Evolutionary conservation across 1,284 basidiomycete genomes (phyloP).

Genomic region (Rhodotorula glutinis): DNA sequence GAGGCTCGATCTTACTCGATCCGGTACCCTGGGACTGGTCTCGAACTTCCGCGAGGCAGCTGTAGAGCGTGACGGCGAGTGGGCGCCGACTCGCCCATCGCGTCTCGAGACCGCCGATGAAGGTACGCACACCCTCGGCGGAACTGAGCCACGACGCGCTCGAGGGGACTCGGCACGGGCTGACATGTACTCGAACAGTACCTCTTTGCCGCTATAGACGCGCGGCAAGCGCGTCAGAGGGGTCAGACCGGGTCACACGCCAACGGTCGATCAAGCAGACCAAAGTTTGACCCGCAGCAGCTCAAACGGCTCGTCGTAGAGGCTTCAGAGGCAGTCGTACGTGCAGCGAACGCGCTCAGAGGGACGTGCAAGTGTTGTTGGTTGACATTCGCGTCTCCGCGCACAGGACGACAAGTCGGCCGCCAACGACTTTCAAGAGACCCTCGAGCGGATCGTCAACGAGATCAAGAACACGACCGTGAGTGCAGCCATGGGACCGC

Average conservation of each 20-base stretch:
- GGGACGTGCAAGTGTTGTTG: not conserved
- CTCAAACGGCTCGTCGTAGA: slow-evolving; percentile 41
- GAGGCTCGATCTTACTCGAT: too few species aligned
- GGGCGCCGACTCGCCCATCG: not conserved
- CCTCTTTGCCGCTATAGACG: slow-evolving; percentile 41
- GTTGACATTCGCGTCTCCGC: not conserved
- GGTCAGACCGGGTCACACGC: not conserved
- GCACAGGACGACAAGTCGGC: slow-evolving; percentile 62
- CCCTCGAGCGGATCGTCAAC: slow-evolving; percentile 75
- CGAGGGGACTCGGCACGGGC: not conserved
- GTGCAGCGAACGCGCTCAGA: not conserved
- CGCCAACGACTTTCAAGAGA: slow-evolving; percentile 85
- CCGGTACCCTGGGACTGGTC: not conserved
- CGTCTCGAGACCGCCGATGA: slow-evolving; percentile 6
- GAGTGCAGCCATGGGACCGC: too few species aligned
- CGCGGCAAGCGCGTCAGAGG: slow-evolving; percentile 14
- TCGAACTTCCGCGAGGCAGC: not conserved
- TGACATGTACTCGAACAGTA: slow-evolving; percentile 18
- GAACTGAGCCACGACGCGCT: not conserved
- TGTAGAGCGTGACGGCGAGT: not conserved
- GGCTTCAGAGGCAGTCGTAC: slow-evolving; percentile 37
- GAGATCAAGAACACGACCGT: slow-evolving; percentile 62
- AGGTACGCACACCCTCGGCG: slow-evolving; percentile 6
- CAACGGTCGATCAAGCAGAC: slow-evolving; percentile 3
- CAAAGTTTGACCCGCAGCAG: slow-evolving; percentile 21